Evolutionary conservation across 2,329 filamentous ascomycete genomes (phyloP).

Genomic region (Lasiodiplodia gonubiensis): DNA sequence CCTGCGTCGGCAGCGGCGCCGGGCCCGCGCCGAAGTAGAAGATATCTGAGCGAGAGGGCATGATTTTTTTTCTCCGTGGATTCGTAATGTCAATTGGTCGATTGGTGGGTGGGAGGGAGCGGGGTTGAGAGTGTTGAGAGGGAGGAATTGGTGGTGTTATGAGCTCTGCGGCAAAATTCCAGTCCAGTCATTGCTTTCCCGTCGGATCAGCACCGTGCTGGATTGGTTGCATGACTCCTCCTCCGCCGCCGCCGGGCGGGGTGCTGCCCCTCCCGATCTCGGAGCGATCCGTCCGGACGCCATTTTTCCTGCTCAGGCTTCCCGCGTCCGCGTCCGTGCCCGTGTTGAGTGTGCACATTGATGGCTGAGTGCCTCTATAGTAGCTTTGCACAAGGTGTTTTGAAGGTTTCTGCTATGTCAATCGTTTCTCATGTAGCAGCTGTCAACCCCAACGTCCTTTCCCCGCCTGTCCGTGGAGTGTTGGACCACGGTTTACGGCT

Average conservation of each 20-base stretch:
- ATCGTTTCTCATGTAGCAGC: too few relatives aligned
- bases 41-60: slow-evolving; percentile 77
- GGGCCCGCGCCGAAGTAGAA: slow-evolving; percentile 91
- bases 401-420: too few relatives aligned
- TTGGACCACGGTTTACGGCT: too few relatives aligned
- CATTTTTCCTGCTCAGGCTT: too few relatives aligned
- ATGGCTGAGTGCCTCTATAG: background rate
- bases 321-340: background rate
- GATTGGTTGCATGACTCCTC: slow-evolving; percentile 21
- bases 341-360: background rate
- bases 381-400: too few relatives aligned
- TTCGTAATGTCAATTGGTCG: background rate
- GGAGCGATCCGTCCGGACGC: background rate
- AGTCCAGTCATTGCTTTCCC: slow-evolving; percentile 8
- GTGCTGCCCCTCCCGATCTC: slow-evolving; percentile 19
- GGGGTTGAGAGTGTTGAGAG: background rate
- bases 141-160: background rate
- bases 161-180: background rate
- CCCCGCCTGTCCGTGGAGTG: too few relatives aligned
- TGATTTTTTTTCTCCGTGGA: too few relatives aligned
- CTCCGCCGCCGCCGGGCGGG: background rate
- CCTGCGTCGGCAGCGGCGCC: slow-evolving; percentile 79
- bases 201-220: slow-evolving; percentile 7
- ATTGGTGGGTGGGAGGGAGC: background rate
- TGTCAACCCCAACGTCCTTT: too few relatives aligned